These are phyloP conservation scores for Skeletonema potamos DNA, from an alignment of 108 stramenopile genomes.

Conservation along the genomic window DNA sequence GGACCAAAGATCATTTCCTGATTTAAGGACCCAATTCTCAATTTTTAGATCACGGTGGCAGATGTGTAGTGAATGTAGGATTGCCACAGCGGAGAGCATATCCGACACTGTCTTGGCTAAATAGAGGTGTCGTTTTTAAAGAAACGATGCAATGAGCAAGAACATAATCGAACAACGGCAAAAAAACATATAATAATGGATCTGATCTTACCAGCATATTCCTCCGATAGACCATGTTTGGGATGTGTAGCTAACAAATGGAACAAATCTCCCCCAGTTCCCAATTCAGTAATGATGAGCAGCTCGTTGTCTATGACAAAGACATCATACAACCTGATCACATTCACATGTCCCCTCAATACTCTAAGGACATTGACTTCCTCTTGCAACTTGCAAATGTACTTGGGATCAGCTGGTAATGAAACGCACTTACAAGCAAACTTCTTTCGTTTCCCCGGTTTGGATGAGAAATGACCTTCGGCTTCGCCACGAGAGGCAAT, in stretches of 20 bases:
- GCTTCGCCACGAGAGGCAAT: constrained; percentile 85
- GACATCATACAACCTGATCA: constrained; percentile 80
- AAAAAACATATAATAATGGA: not conserved
- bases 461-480: constrained; percentile 56
- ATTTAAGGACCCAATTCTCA: constrained; percentile 93
- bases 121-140: too few relatives aligned
- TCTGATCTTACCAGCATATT: constrained; percentile 80
- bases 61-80: constrained; percentile 90
- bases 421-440: constrained; percentile 92
- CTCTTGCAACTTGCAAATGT: constrained; percentile 91
- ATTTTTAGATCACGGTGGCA: constrained; percentile 93
- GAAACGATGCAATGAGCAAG: constrained; percentile 31
- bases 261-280: constrained; percentile 90
- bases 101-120: constrained; percentile 78
- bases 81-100: constrained; percentile 93
- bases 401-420: constrained; percentile 86
- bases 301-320: constrained; percentile 80
- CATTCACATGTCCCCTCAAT: constrained; percentile 77
- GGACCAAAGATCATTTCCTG: constrained; percentile 90
- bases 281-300: constrained; percentile 87
- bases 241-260: constrained; percentile 90
- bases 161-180: too few relatives aligned
- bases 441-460: constrained; percentile 81
- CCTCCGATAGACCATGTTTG: constrained; percentile 90
- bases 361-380: constrained; percentile 91